Evolutionary conservation across 805 yeast genomes (phyloP), one percentile per base, ranked within the genome.

Genomic region (Schizosaccharomyces octosporus): DNA sequence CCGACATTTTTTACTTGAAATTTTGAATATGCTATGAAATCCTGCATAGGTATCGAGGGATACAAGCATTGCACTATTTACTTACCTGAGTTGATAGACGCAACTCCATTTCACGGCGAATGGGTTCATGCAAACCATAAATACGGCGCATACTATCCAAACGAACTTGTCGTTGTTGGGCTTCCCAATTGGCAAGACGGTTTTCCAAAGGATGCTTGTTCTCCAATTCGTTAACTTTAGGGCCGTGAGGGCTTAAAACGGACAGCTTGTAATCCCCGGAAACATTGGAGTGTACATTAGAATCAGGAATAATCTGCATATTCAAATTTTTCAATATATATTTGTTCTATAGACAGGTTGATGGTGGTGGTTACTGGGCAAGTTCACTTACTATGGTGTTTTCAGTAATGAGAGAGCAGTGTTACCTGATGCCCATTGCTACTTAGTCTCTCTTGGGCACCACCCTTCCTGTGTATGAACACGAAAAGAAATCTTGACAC

Each of bases 71-170:
- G 21, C 36, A 1, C 11, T 27, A 51, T 4, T 29, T 19, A 51
- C 57, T 17, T 51, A 51, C 57, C 57, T 51, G 57, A 9, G 39
- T 19, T 7, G 57, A 21, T 7, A 90, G 78, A 62, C 80, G 75
- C 68, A 86, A 74, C 67, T 93, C 98, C 96, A 93, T 88, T 41
- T 83, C 81, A 68, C 97, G 79, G 69, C 83, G 83, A 71, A 90
- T 84, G 7, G 98, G 97, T 68, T 86, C 97, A 11, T 93, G 96
- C 59, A 90, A 81, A 17, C 98, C 98, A 71, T 85, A 88, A 19
- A 85, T 73, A 66, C 94, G 79, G 69, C 95, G 80, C 72, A 85
- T 83, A 63, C 81, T 81, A 69, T 88, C 93, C 74, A 89, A 67
- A 67, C 81, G 81, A 65, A 83, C 74, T 39, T 81, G 81, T 42